phyloP scores from a whole-genome alignment of 129 eudicot genomes.

The Smallanthus sonchifolius region DNA sequence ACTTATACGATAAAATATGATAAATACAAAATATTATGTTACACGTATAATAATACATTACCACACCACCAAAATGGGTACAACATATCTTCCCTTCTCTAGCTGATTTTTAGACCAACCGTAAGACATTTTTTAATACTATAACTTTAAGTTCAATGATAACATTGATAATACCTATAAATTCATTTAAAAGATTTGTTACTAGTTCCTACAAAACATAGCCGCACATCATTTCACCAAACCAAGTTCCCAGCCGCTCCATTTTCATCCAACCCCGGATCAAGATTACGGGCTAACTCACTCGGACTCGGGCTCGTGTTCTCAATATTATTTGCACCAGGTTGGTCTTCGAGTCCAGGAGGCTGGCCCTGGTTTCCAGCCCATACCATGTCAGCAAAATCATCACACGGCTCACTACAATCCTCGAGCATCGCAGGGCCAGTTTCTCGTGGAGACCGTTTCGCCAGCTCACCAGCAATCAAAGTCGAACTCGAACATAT shows the following conservation, averaged over 20 bases:
- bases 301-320: conserved; percentile 1
- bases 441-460: conserved; percentile 44
- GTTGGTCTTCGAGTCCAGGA: background rate
- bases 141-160: background rate
- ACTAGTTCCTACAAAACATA: conserved; percentile 13
- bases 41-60: no score
- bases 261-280: background rate
- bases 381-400: conserved; percentile 49
- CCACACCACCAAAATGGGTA: background rate
- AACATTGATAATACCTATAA: background rate
- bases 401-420: conserved; percentile 34
- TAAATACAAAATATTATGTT: no score
- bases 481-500: conserved; percentile 87
- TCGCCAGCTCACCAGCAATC: conserved; percentile 68
- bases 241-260: background rate
- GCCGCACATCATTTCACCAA: background rate
- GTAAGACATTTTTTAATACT: background rate
- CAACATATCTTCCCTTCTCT: background rate
- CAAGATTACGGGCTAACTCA: background rate
- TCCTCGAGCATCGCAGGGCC: conserved; percentile 26
- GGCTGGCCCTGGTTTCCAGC: conserved; percentile 22
- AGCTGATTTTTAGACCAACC: background rate
- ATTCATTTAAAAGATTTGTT: background rate
- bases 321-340: background rate
- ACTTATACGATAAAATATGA: no score